Evolutionary conservation across 2,329 filamentous ascomycete species (phyloP).

Genomic region (Leptosphaerulina australis): DNA sequence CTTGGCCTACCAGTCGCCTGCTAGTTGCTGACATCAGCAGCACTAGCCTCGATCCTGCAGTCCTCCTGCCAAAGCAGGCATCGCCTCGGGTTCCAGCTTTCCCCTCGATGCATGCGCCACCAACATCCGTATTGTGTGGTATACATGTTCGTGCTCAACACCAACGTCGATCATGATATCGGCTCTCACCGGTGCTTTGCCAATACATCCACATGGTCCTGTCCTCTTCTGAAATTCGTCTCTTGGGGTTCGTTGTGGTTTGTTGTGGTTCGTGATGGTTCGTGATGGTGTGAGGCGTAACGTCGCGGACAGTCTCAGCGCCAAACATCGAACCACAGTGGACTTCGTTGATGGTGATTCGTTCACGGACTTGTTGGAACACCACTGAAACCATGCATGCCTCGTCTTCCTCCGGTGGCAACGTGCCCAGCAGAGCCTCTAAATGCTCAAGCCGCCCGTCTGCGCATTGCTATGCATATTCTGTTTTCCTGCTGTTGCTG

Average conservation of each 20-base stretch:
- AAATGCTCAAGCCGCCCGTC: constrained; percentile 42
- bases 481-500: constrained; percentile 31
- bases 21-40: constrained; percentile 12
- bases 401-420: constrained; percentile 38
- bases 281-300: constrained; percentile 7
- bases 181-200: neutral
- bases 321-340: constrained; percentile 35
- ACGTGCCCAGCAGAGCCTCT: constrained; percentile 41
- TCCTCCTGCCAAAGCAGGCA: constrained; percentile 16
- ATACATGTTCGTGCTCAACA: constrained; percentile 14
- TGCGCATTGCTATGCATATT: constrained; percentile 34
- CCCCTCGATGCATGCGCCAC: constrained; percentile 23
- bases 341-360: constrained; percentile 36
- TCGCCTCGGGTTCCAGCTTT: constrained; percentile 7
- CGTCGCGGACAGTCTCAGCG: constrained; percentile 29
- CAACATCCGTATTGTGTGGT: constrained; percentile 17
- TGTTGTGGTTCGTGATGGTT: too few species aligned
- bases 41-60: constrained; percentile 18
- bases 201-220: neutral
- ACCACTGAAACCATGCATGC: constrained; percentile 45
- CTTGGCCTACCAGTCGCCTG: constrained; percentile 1
- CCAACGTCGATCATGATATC: constrained; percentile 5
- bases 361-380: constrained; percentile 37
- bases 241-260: neutral
- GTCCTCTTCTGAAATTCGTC: neutral